Evolutionary conservation across 129 eudicot species (phyloP).

Genomic region (sunflower (Helianthus annuus)): DNA sequence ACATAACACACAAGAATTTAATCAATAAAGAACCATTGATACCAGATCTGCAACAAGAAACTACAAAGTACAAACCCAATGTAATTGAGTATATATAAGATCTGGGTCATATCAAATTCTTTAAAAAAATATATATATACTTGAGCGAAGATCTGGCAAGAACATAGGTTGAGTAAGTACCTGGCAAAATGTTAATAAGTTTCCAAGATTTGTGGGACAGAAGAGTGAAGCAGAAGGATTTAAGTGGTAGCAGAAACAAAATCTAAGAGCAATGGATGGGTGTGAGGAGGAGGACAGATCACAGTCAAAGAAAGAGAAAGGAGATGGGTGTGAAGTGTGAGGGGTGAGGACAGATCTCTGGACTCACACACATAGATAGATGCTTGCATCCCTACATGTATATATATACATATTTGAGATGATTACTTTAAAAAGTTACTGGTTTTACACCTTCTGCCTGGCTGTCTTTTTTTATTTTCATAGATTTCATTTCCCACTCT

Average conservation of each 20-base stretch:
- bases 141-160: slow-evolving; percentile 31
- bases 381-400: slow-evolving; percentile 27
- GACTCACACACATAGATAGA: slow-evolving; percentile 36
- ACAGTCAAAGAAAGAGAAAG: slow-evolving; percentile 19
- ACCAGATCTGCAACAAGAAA: slow-evolving; percentile 43
- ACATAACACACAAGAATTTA: not conserved
- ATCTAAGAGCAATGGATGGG: slow-evolving; percentile 26
- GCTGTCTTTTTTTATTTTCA: slow-evolving; percentile 41
- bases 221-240: slow-evolving; percentile 14
- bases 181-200: slow-evolving; percentile 29
- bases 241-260: slow-evolving; percentile 26
- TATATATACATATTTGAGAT: slow-evolving; percentile 30
- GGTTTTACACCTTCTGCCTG: slow-evolving; percentile 35
- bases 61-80: slow-evolving; percentile 9
- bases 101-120: slow-evolving; percentile 7
- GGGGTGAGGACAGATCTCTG: slow-evolving; percentile 22
- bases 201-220: slow-evolving; percentile 30
- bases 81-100: slow-evolving; percentile 7
- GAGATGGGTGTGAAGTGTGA: not conserved
- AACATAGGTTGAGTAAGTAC: slow-evolving; percentile 31
- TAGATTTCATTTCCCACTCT: slow-evolving; percentile 12
- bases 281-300: slow-evolving; percentile 8
- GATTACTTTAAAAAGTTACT: slow-evolving; percentile 46
- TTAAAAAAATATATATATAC: too few relatives aligned
- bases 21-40: not conserved